Conservation (phyloP, 1,139 yeast species). For the Sugiyamaella grinbergsii region DNA sequence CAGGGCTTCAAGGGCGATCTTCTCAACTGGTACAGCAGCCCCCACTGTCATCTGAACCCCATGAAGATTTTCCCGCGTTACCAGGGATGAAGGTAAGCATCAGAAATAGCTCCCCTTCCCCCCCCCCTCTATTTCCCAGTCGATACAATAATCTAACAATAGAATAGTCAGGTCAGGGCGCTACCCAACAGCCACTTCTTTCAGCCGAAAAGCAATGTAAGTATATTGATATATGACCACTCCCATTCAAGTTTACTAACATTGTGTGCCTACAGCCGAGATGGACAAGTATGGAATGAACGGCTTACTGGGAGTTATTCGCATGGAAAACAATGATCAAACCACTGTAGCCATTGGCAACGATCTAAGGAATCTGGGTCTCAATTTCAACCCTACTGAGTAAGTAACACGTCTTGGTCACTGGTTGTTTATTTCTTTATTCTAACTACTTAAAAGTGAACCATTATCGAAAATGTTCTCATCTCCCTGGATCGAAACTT, state of each 20-base stretch:
- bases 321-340: constrained; percentile 66
- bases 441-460: constrained; percentile 37
- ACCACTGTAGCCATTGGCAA: constrained; percentile 80
- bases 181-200: neutral
- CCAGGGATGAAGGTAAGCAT: constrained; percentile 27
- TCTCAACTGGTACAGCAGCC: constrained; percentile 8
- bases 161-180: constrained; percentile 1
- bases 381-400: constrained; percentile 54
- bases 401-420: constrained; percentile 21
- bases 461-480: constrained; percentile 72
- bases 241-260: neutral
- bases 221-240: neutral
- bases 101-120: too few species aligned
- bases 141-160: too few species aligned
- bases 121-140: too few species aligned
- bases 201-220: constrained; percentile 15
- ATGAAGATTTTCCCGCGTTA: constrained; percentile 33
- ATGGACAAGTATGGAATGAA: constrained; percentile 62
- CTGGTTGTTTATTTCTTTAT: too few species aligned
- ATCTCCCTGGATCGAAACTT: constrained; percentile 93
- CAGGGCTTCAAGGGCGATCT: constrained; percentile 20
- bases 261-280: constrained; percentile 28
- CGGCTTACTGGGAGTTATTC: constrained; percentile 68
- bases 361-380: constrained; percentile 73
- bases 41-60: constrained; percentile 11